Evolutionary conservation across 2,329 filamentous ascomycete genomes (phyloP).

Genomic region (Ascochyta fabae): DNA sequence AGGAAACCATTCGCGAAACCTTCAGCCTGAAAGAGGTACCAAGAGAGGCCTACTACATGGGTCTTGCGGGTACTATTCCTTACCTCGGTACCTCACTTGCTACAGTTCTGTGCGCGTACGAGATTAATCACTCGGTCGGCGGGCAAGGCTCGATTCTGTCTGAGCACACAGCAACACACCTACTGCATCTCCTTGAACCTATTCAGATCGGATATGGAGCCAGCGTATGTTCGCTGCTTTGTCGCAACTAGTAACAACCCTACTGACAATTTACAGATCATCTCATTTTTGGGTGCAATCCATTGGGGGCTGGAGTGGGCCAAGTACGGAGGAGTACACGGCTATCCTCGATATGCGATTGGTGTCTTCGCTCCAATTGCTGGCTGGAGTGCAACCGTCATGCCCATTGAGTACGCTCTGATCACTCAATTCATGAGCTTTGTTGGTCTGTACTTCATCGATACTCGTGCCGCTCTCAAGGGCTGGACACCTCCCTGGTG

Average conservation of each 20-base stretch:
- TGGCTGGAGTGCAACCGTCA: slow-evolving; percentile 87
- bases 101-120: slow-evolving; percentile 82
- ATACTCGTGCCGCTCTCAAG: slow-evolving; percentile 71
- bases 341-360: slow-evolving; percentile 81
- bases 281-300: slow-evolving; percentile 91
- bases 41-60: slow-evolving; percentile 56
- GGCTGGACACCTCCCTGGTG: slow-evolving; percentile 90
- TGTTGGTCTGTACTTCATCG: slow-evolving; percentile 83
- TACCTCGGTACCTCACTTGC: slow-evolving; percentile 84
- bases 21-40: slow-evolving; percentile 56
- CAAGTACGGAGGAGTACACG: slow-evolving; percentile 68
- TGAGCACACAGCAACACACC: slow-evolving; percentile 72
- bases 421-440: slow-evolving; percentile 88
- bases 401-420: slow-evolving; percentile 84
- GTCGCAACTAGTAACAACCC: neutral
- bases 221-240: slow-evolving; percentile 62
- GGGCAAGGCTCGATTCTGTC: slow-evolving; percentile 71
- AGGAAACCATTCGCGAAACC: slow-evolving; percentile 58
- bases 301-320: slow-evolving; percentile 94
- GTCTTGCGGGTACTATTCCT: slow-evolving; percentile 59
- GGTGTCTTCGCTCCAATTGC: slow-evolving; percentile 80
- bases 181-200: slow-evolving; percentile 80
- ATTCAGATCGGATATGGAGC: slow-evolving; percentile 91
- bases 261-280: slow-evolving; percentile 63
- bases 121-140: slow-evolving; percentile 73